Base-by-base conservation (phyloP, 345 rosid species). In the Excoecaria cochinchinensis region DNA sequence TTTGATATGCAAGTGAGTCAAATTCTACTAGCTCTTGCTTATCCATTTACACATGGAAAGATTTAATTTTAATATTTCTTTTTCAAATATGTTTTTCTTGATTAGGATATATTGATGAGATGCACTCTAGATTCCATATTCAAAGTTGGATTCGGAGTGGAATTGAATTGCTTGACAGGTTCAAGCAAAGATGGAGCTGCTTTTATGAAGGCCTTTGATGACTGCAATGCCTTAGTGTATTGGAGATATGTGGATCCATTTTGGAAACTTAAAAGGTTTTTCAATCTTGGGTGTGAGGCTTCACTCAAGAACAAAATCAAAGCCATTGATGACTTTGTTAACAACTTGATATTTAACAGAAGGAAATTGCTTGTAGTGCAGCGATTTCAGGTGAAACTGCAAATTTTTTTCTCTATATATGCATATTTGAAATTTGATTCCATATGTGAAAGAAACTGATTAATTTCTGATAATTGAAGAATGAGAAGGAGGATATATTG, bases 91-190 rank as follows among this genome's bases (percentile, higher is more conserved):
- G 31, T 31, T 15, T 47, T 1, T 71, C 21, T n/a, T 44, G 50
- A 38, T 25, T 24, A 94, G 97, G 90, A 89, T 75, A 22, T 89
- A 38, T 52, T 92, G 80, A 88, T 90, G 98, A 85, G 85, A 73
- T 85, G 67, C 71, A 85, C 91, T 11, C 48, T 94, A 77, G 95
- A 92, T 60, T 90, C 97, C 0, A 92, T 94, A 24, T 87, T 89
- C 77, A 86, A 92, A 89, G 95, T 94, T 3, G 97, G 86, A 46
- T 94, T 94, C 52, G 97, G 97, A 17, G 89, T 88, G 58, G 92
- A 89, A 21, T 76, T 89, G 57, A 79, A 84, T 60, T 86, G 94
- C 83, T 77, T 88, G 85, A 81, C 78, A 17, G 93, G 90, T 4
- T 82, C 89, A 59, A 90, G 76, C 69, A 71, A 76, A 84, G 85